A percentile compares a stretch with the other conserved stretches of the same genome.
Evolutionary conservation across 257 asterid genomes (phyloP).

Genomic region (Solanum megistacrolobum): DNA sequence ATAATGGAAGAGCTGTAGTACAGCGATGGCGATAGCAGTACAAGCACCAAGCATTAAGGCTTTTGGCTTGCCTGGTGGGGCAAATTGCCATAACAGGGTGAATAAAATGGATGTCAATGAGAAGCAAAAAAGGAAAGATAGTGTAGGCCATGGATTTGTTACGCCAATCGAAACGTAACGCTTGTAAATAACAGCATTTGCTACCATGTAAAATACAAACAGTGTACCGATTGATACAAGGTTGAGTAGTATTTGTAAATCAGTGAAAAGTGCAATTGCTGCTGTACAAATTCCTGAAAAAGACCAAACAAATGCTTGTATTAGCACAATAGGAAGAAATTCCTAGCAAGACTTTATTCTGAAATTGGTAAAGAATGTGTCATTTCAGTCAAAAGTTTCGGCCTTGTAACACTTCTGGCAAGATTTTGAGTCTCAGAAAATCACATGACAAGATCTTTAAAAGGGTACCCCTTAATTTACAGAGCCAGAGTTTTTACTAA

Average conservation of each 20-base stretch:
- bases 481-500: neutral
- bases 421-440: neutral
- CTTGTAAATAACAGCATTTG: conserved; percentile 78
- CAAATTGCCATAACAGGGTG: conserved; percentile 54
- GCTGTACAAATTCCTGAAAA: conserved; percentile 78
- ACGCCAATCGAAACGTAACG: conserved; percentile 56
- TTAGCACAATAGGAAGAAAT: neutral
- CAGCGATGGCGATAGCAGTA: conserved; percentile 34
- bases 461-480: fast-evolving
- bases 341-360: neutral
- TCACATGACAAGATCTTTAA: neutral
- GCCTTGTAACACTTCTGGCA: neutral
- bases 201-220: conserved; percentile 89
- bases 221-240: conserved; percentile 78
- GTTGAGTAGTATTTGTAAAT: conserved; percentile 57
- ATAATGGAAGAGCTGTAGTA: conserved; percentile 43
- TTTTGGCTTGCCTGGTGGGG: conserved; percentile 57
- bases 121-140: conserved; percentile 46
- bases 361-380: neutral
- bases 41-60: conserved; percentile 59
- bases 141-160: conserved; percentile 73
- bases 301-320: neutral
- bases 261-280: conserved; percentile 71
- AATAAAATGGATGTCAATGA: conserved; percentile 56
- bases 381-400: neutral